A percentile compares a stretch with the other conserved stretches of the same genome.
Evolutionary conservation across 2,329 filamentous ascomycete genomes (phyloP).

Genomic region (Exophiala sp.): DNA sequence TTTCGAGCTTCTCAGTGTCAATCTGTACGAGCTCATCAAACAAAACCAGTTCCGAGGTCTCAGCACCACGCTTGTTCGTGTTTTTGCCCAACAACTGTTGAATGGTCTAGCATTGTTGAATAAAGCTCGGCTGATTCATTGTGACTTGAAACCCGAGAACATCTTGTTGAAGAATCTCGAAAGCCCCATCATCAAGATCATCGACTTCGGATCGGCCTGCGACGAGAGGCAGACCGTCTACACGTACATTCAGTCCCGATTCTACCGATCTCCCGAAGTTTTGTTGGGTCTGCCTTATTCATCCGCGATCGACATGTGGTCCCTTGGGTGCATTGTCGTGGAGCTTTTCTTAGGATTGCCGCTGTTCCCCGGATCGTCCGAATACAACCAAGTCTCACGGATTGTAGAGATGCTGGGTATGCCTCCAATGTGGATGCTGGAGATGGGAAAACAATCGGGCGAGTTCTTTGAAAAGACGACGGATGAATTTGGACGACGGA

Average conservation of each 20-base stretch:
- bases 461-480: conserved; percentile 93
- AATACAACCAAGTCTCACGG: conserved; percentile 95
- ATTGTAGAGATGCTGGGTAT: conserved; percentile 98
- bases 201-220: conserved; percentile 97
- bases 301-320: conserved; percentile 99
- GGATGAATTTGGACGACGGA: conserved; percentile 88
- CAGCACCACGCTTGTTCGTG: conserved; percentile 91
- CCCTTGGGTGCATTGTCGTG: conserved; percentile 93
- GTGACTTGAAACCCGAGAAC: conserved; percentile 96
- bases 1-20: conserved; percentile 93
- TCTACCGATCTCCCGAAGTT: conserved; percentile 95
- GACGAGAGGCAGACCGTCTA: conserved; percentile 98
- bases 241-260: conserved; percentile 97
- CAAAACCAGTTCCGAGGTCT: conserved; percentile 98
- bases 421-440: conserved; percentile 97
- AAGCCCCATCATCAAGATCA: conserved; percentile 99
- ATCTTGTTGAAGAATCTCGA: conserved; percentile 96
- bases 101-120: conserved; percentile 88
- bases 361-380: conserved; percentile 91
- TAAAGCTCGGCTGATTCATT: conserved; percentile 95
- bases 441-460: conserved; percentile 95
- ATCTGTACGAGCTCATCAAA: conserved; percentile 97
- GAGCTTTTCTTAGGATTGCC: conserved; percentile 93
- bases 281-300: conserved; percentile 93
- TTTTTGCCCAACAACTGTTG: conserved; percentile 93